These are phyloP conservation scores for Peronospora destructor DNA, from an alignment of 352 stramenopile species.

Conservation along the genomic window DNA sequence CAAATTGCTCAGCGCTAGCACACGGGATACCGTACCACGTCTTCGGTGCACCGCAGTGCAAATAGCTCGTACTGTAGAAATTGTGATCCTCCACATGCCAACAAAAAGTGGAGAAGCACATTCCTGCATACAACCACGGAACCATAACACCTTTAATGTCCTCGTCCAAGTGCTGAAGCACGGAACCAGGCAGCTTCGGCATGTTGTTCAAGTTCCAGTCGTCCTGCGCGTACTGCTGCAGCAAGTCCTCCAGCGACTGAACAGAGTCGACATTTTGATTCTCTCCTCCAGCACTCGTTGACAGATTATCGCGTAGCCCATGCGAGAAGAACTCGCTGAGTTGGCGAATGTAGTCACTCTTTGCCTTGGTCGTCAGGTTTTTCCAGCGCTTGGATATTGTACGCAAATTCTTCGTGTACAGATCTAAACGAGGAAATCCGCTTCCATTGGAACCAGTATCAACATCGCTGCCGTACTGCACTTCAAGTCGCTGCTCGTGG, in stretches of 20 bases:
- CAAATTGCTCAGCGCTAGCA: conserved; percentile 85
- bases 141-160: conserved; percentile 98
- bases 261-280: conserved; percentile 14
- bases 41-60: conserved; percentile 95
- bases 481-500: conserved; percentile 74
- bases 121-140: conserved; percentile 99
- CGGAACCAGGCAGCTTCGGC: conserved; percentile 87
- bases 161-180: conserved; percentile 94
- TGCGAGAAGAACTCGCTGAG: conserved; percentile 52
- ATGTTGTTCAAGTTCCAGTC: conserved; percentile 99
- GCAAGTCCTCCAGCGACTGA: conserved; percentile 39
- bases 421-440: conserved; percentile 73
- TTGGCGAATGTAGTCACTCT: conserved; percentile 27
- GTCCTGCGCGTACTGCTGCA: conserved; percentile 71
- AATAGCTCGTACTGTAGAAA: conserved; percentile 99
- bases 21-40: conserved; percentile 97
- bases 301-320: conserved; percentile 31
- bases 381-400: conserved; percentile 47
- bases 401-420: conserved; percentile 46
- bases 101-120: conserved; percentile 98
- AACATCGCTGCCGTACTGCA: conserved; percentile 90
- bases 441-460: conserved; percentile 82
- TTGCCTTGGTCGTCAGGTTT: conserved; percentile 32
- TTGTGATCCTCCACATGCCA: conserved; percentile 99
- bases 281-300: conserved; percentile 14